phyloP scores from a whole-genome alignment of 208 protist genomes.

The Leishmania major region DNA sequence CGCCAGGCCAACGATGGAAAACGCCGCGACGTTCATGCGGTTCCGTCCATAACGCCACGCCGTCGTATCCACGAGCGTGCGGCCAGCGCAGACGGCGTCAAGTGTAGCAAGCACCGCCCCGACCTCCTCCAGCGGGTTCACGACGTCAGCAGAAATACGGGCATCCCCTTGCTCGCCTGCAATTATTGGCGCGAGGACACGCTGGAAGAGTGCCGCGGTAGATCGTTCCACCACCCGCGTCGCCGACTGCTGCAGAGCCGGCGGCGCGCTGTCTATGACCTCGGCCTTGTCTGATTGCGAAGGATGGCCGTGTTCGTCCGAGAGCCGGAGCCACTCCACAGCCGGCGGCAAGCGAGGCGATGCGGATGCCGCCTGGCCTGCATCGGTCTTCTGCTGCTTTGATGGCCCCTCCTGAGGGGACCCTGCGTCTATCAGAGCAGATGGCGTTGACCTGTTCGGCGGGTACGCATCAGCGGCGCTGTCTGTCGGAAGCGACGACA shows the following conservation, averaged over 20 bases:
- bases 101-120: constrained; percentile 53
- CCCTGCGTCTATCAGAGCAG: background rate
- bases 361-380: background rate
- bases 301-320: background rate
- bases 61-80: constrained; percentile 40
- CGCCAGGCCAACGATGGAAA: constrained; percentile 36
- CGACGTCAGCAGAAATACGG: background rate
- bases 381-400: background rate
- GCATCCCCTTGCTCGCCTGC: background rate
- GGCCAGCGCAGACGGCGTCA: constrained; percentile 39
- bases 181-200: background rate
- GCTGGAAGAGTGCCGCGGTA: constrained; percentile 1
- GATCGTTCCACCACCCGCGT: background rate
- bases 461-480: background rate
- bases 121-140: constrained; percentile 40
- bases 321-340: constrained; percentile 9
- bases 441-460: background rate
- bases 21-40: constrained; percentile 46
- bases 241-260: background rate
- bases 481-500: background rate
- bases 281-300: background rate
- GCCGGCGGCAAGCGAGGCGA: background rate
- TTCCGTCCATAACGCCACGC: constrained; percentile 76
- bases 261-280: background rate
- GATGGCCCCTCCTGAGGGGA: background rate